Base-by-base conservation (phyloP, 768 basidiomycete species). In the Lactarius tabidus region DNA sequence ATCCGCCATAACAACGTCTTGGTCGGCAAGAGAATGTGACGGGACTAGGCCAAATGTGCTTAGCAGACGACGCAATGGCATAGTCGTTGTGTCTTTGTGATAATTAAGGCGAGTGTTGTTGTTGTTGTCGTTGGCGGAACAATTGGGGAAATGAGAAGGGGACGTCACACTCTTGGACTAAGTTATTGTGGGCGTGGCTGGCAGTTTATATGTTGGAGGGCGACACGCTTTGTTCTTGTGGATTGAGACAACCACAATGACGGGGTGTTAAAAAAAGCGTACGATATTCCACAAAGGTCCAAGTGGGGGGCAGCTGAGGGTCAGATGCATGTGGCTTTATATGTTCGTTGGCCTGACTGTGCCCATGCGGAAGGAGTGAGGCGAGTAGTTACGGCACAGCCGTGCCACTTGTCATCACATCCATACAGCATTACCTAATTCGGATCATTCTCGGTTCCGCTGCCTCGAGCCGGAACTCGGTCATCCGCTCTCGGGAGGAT, bases 1-100 rank as follows among this genome's bases (percentile, higher is more conserved):
- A 54, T 62, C 65, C 0, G 31, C 18, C 65, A 66, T 66, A 26
- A 29, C 33, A 36, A 38, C 60, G 60, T 66, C 65, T 26, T 62
- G 26, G 36, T 57, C 43, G 10, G 15, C 41, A 38, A 2, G 26
- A 12, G 29, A 18, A 54, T 8, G 14, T 20, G 64, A 45, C 14
- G 26, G 45, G 7, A 10, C n/a, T 20, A 18, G 41, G 33, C 15
- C n/a, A 15, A 53, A 41, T 20, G 65, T 61, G 60, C 33, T 66
- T 31, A 52, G 15, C 23, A 36, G 23, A 57, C 60, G 65, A 29
- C 60, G 65, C 12, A 62, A 29, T 26, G 56, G 60, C 65, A 66
- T 66, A 38, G 26, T 26, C 17, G 14, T 5, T 38, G 31, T 6
- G 59, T 60, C 26, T 41, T n/a, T 36, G 56, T 63, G 63, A 26